These are phyloP conservation scores for Eragrostis curvula DNA, from an alignment of 176 grass and related monocot species.

Conservation along the genomic window DNA sequence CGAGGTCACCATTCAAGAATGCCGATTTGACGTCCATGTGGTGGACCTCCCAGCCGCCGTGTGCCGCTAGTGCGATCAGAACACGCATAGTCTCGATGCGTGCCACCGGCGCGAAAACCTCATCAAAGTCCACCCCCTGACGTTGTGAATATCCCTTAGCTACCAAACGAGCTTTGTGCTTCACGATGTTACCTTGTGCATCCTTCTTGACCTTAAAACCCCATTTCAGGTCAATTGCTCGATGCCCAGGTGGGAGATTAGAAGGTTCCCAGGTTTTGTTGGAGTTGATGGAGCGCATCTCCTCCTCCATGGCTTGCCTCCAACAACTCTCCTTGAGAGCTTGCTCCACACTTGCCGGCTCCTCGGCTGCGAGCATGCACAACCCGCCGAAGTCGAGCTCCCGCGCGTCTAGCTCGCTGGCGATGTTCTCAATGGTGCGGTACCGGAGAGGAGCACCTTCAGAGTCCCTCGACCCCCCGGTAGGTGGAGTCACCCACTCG, in stretches of 20 bases:
- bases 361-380: not conserved
- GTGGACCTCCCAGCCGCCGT: too few relatives aligned
- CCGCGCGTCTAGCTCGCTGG: not conserved
- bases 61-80: too few relatives aligned
- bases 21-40: too few relatives aligned
- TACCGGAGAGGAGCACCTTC: not conserved
- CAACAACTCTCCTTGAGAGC: not conserved
- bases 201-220: not conserved
- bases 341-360: not conserved
- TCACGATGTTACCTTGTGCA: not conserved
- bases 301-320: not conserved
- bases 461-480: not conserved
- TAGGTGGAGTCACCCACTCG: not conserved
- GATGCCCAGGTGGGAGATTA: not conserved
- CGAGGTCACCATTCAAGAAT: too few relatives aligned
- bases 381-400: not conserved
- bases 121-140: too few relatives aligned
- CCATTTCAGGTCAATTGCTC: not conserved
- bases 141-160: too few relatives aligned
- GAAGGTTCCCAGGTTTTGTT: not conserved
- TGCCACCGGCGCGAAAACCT: too few relatives aligned
- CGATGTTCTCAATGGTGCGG: not conserved
- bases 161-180: too few relatives aligned
- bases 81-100: too few relatives aligned
- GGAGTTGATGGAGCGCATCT: not conserved